Conservation (phyloP, 805 yeast species). For the Nakazawaea populi region DNA sequence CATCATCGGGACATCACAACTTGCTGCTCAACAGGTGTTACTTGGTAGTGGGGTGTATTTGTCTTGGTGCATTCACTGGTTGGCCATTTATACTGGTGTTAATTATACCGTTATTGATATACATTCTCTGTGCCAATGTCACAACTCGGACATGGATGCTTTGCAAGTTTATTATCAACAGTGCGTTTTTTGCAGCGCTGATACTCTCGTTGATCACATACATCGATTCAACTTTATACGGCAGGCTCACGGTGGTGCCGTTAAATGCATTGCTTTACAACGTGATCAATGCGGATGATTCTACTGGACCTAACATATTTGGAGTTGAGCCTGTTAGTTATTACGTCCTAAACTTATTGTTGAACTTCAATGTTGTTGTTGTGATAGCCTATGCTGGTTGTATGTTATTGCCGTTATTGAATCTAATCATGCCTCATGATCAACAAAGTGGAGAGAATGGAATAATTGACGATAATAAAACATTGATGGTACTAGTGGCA, state of each 20-base stretch:
- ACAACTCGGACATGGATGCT: neutral
- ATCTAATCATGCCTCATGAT: slow-evolving; percentile 14
- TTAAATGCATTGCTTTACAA: slow-evolving; percentile 79
- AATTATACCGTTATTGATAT: slow-evolving; percentile 52
- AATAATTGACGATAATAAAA: slow-evolving; percentile 2
- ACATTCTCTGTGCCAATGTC: slow-evolving; percentile 15
- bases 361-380: slow-evolving; percentile 65
- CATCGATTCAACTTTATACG: slow-evolving; percentile 61
- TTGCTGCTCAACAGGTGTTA: neutral
- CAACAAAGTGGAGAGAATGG: too few species aligned
- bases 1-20: too few species aligned
- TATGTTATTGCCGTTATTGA: slow-evolving; percentile 23
- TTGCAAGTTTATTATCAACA: neutral
- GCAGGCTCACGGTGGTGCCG: slow-evolving; percentile 61
- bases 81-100: slow-evolving; percentile 85
- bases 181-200: neutral
- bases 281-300: slow-evolving; percentile 60
- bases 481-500: slow-evolving; percentile 21
- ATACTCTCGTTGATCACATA: slow-evolving; percentile 14
- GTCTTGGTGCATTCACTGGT: slow-evolving; percentile 74
- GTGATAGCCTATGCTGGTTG: slow-evolving; percentile 36
- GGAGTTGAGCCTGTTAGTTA: slow-evolving; percentile 79
- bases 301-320: slow-evolving; percentile 84
- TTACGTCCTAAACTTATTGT: slow-evolving; percentile 58
- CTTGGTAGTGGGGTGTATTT: slow-evolving; percentile 21